Evolutionary conservation across 768 basidiomycete species (phyloP), one percentile per base, ranked within the genome.

Genomic region (Mycena vitilis): DNA sequence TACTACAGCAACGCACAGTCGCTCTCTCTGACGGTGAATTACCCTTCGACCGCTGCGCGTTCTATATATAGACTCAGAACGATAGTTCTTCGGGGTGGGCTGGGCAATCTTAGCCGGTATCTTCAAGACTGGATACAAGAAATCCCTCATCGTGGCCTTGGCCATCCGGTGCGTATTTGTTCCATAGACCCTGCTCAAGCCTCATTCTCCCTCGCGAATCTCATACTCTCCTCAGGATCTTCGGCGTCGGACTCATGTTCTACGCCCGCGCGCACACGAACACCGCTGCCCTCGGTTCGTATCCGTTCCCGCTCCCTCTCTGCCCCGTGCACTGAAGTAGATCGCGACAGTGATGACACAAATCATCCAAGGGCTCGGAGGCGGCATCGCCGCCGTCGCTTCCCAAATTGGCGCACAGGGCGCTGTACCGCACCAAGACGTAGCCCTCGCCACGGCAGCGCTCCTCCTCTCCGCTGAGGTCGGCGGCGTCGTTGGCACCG

Each of bases 341-440:
- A 30, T 30, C 30, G 22, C 2, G 10, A 37, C 58, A 69, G 85
- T 89, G 30, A 75, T 81, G 64, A 84, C 82, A n/a, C 88, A 89
- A 68, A 76, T 88, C 60, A 75, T 89, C n/a, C 87, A 88, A 75
- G 88, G 88, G n/a, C 68, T 83, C 4, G 88, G 88, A 18, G 88
- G 88, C 4, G 88, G 87, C 37, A 78, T 88, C 68, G 86, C 86
- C 16, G 81, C 81, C 18, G 74, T 83, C 63, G 73, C 82, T 8
- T 74, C 79, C 18, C 83, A 83, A 59, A 83, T 85, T 45, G 83
- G 82, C 10, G 82, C 85, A 12, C 87, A 87, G 71, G 85, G 84
- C 12, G 75, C 82, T 36, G 87, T 88, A 3, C 76, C 82, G 0
- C 87, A 88, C 72, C 71, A 73, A 23, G 86, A 87, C 64, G 84